These are phyloP conservation scores for Colletotrichum sp. DNA, from an alignment of 2,329 filamentous ascomycete genomes.

Conservation along the genomic window DNA sequence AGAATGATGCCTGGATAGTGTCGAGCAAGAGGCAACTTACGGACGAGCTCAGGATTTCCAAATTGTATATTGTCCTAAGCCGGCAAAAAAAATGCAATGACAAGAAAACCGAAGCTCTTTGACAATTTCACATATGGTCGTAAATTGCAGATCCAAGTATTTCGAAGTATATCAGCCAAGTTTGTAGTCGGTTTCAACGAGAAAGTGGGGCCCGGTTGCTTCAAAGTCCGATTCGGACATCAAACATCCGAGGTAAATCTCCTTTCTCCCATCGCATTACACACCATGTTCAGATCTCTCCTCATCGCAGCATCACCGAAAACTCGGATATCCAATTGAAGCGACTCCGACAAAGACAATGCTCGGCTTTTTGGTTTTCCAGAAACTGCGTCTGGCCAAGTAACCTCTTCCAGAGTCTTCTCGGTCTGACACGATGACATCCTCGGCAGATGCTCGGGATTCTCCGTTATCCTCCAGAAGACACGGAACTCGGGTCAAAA, in stretches of 20 bases:
- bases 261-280: background rate
- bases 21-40: background rate
- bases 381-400: background rate
- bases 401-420: background rate
- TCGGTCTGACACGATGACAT: background rate
- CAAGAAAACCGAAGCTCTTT: background rate
- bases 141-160: background rate
- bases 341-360: background rate
- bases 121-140: background rate
- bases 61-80: background rate
- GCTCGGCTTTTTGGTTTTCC: background rate
- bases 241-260: background rate
- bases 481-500: background rate
- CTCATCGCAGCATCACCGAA: background rate
- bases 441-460: background rate
- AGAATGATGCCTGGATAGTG: background rate
- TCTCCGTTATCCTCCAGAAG: background rate
- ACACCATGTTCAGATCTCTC: background rate
- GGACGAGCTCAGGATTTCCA: background rate
- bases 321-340: background rate
- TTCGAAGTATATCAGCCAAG: background rate
- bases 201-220: background rate
- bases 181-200: background rate
- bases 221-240: background rate
- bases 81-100: background rate